These are phyloP conservation scores for Chondrostereum purpureum DNA, from an alignment of 1,284 basidiomycete species.

Conservation along the genomic window DNA sequence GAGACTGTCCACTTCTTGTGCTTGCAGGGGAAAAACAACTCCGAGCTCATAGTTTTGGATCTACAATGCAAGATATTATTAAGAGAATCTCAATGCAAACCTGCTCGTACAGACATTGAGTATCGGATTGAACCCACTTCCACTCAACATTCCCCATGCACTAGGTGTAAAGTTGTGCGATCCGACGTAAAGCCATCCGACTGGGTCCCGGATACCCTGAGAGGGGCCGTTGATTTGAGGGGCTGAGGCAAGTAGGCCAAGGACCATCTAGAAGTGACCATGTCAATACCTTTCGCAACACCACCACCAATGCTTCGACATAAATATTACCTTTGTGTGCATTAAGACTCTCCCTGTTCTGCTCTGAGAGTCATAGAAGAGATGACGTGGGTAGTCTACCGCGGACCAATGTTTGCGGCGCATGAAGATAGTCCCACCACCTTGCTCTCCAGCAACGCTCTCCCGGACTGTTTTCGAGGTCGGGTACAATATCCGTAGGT, in stretches of 20 bases:
- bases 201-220: conserved; percentile 29
- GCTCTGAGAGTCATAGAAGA: conserved; percentile 69
- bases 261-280: conserved; percentile 27
- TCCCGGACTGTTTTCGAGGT: conserved; percentile 52
- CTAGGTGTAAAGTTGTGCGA: conserved; percentile 81
- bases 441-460: conserved; percentile 56
- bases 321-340: conserved; percentile 74
- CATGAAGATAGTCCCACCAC: conserved; percentile 65
- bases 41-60: conserved; percentile 3
- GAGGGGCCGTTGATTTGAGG: conserved; percentile 40
- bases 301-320: too few relatives aligned
- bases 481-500: conserved; percentile 68
- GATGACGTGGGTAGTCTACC: conserved; percentile 58
- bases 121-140: conserved; percentile 58
- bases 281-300: conserved; percentile 1
- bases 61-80: background rate
- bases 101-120: too few relatives aligned
- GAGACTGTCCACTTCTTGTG: background rate
- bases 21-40: background rate
- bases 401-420: conserved; percentile 59
- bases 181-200: conserved; percentile 74
- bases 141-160: conserved; percentile 76
- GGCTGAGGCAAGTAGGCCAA: conserved; percentile 31
- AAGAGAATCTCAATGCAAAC: too few relatives aligned
- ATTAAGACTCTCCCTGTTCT: conserved; percentile 66